Conservation (phyloP, 2,329 filamentous ascomycete species). For the Aspergillus sp. region DNA sequence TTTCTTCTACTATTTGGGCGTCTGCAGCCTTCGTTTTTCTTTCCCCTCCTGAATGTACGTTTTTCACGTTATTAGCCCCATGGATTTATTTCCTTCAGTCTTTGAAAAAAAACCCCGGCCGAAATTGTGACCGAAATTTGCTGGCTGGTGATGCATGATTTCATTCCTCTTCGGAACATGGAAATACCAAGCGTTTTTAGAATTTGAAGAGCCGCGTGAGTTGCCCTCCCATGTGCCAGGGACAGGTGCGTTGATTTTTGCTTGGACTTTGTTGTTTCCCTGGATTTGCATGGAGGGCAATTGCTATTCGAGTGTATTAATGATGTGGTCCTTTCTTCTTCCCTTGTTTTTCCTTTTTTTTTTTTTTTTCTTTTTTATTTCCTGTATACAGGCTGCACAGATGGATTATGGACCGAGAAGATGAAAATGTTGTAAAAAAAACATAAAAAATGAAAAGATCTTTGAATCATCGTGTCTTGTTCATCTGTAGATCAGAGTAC, state of each 20-base stretch:
- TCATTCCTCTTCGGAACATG: conserved; percentile 13
- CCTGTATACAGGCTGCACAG: conserved; percentile 33
- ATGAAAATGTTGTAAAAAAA: conserved; percentile 16
- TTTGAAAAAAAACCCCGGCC: conserved; percentile 23
- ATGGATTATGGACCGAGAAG: conserved; percentile 12
- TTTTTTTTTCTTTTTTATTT: conserved; percentile 18
- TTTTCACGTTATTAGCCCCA: conserved; percentile 27
- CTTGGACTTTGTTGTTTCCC: conserved; percentile 9
- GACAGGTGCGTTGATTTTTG: conserved; percentile 2
- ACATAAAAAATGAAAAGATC: conserved; percentile 14
- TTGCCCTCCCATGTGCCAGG: conserved; percentile 1
- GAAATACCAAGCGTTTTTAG: conserved; percentile 27
- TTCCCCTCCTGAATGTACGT: conserved; percentile 33
- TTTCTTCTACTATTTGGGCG: conserved; percentile 35
- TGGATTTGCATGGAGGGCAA: conserved; percentile 31
- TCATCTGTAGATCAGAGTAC: not conserved
- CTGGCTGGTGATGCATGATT: conserved; percentile 22
- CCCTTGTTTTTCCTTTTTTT: not conserved
- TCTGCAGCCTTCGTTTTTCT: conserved; percentile 18
- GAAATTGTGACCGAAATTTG: conserved; percentile 33
- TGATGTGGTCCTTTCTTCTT: conserved; percentile 16
- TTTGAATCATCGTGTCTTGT: not conserved
- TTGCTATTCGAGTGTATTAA: conserved; percentile 21
- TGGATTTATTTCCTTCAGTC: conserved; percentile 20
- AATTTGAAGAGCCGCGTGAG: conserved; percentile 15